Conservation (phyloP, 2,329 filamentous ascomycete species). For the Gremmenia infestans region DNA sequence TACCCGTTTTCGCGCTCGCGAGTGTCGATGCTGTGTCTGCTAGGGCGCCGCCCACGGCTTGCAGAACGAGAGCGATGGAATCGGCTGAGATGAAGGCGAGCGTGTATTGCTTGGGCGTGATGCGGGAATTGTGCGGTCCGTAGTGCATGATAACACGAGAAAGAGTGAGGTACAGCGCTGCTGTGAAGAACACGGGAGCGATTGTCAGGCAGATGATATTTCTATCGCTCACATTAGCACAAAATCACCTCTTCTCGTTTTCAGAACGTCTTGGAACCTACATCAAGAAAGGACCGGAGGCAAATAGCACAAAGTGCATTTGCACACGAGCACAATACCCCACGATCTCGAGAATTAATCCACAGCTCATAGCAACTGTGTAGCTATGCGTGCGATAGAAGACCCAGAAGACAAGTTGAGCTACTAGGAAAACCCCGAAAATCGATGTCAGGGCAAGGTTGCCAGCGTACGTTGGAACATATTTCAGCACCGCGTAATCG, state of each 20-base stretch:
- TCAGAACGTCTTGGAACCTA: conserved; percentile 6
- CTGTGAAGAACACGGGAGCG: conserved; percentile 48
- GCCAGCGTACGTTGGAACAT: conserved; percentile 12
- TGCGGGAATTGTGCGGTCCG: conserved; percentile 40
- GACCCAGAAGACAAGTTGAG: conserved; percentile 27
- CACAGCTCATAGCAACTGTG: conserved; percentile 46
- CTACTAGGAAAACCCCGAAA: conserved; percentile 15
- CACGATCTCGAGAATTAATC: conserved; percentile 48
- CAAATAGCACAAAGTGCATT: conserved; percentile 22
- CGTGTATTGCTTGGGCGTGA: conserved; percentile 47
- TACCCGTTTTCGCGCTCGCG: conserved; percentile 18
- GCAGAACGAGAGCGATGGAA: conserved; percentile 51
- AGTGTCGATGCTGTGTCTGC: conserved; percentile 41
- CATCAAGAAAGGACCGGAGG: conserved; percentile 19
- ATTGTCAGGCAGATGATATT: conserved; percentile 49
- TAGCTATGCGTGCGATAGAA: conserved; percentile 53
- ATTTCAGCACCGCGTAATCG: conserved; percentile 13
- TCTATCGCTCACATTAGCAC: background rate
- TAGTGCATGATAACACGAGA: conserved; percentile 52
- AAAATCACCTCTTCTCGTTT: background rate
- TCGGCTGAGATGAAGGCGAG: conserved; percentile 43
- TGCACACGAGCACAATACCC: conserved; percentile 46
- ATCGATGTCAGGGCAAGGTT: conserved; percentile 30
- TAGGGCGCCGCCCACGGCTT: conserved; percentile 52
- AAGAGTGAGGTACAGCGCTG: conserved; percentile 54